Percentiles rank a stretch among this genome's conserved stretches.
Evolutionary conservation across 331 rosid genomes (phyloP).

Genomic region (Acacia concinna): DNA sequence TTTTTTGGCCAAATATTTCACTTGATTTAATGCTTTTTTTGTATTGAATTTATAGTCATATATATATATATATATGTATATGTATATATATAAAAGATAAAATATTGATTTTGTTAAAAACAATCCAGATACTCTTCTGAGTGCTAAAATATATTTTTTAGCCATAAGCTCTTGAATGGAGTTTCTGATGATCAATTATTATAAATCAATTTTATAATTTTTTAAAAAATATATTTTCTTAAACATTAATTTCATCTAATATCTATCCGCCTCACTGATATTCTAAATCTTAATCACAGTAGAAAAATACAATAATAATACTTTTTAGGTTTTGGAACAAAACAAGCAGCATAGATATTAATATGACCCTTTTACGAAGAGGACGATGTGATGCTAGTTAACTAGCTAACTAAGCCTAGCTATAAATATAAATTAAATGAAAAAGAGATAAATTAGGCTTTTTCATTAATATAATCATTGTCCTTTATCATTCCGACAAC

Average conservation of each 20-base stretch:
- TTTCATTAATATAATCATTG: slow-evolving; percentile 35
- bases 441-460: slow-evolving; percentile 36
- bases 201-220: too few relatives aligned
- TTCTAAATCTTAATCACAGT: too few relatives aligned
- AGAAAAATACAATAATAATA: neutral
- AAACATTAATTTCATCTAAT: too few relatives aligned
- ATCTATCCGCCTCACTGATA: neutral
- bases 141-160: too few relatives aligned
- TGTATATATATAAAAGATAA: too few relatives aligned
- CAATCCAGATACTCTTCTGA: neutral
- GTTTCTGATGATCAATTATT: too few relatives aligned
- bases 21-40: neutral
- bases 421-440: neutral
- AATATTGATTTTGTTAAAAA: too few relatives aligned
- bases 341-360: slow-evolving; percentile 3
- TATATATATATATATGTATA: too few relatives aligned
- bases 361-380: neutral
- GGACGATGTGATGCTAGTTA: neutral
- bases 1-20: too few relatives aligned
- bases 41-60: too few relatives aligned
- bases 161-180: too few relatives aligned
- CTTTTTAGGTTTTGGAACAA: slow-evolving; percentile 33
- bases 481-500: slow-evolving; percentile 63
- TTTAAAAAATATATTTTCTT: too few relatives aligned
- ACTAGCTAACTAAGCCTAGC: slow-evolving; percentile 15